Evolutionary conservation across 805 yeast genomes (phyloP), one percentile per base, ranked within the genome.

Genomic region (Vanderwaltozyma verrucispora): DNA sequence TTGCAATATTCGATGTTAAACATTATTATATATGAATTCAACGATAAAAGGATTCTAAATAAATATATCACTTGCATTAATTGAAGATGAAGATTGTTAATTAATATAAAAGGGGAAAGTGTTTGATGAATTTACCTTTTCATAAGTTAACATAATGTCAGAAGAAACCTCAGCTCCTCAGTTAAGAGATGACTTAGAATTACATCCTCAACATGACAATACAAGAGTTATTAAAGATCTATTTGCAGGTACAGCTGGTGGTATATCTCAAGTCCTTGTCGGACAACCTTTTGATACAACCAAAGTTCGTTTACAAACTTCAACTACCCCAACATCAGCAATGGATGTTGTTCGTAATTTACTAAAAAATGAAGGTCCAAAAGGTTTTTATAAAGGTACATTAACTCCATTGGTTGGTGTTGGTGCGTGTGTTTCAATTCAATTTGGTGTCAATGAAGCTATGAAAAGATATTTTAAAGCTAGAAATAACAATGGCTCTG

Each of bases 231-330:
- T 69, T 24, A 86, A 86, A 51, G 96, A 88, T 58, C 71, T 87
- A 34, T 62, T 83, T 38, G 94, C 94, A 4, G 98, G 98, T 16
- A 89, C 96, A 14, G 71, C 80, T 48, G 97, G 97, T 40, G 98
- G 98, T 37, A 75, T 92, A 20, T 89, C 96, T 6, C 98, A 92
- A 63, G 97, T 92, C 7, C 65, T 92, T 25, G 83, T 81, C 12
- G 98, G 98, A 18, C 97, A 92, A 62, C 96, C 97, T 7, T 89
- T 89, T 53, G 97, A 88, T 58, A 84, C 95, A 9, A 84, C 92
- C 32, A 89, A 89, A 62, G 97, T 92, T 16, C 70, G 98, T 36
- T 68, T 92, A 33, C 97, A 92, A 55, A 80, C 94, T 2, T 87
- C 94, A 2, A 74, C 80, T 32, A 86, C 88, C 1, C 77, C 87